phyloP scores from a whole-genome alignment of 352 stramenopile genomes.

The Globisporangium spiculum region DNA sequence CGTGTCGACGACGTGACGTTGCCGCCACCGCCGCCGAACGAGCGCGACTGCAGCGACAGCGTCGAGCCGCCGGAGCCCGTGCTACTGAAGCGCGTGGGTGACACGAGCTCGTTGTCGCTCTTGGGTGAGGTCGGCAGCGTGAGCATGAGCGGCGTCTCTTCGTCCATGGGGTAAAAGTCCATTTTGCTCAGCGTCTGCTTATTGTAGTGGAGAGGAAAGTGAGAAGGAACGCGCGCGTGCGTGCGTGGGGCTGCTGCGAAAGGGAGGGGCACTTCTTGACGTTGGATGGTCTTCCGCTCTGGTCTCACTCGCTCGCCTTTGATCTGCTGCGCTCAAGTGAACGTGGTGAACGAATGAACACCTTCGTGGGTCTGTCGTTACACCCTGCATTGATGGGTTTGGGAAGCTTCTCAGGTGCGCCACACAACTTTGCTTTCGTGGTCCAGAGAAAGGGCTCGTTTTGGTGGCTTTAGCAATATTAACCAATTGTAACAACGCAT shows the following conservation, averaged over 20 bases:
- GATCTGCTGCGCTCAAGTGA: not conserved
- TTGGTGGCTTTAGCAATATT: constrained; percentile 4
- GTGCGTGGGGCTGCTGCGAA: not conserved
- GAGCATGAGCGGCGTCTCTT: constrained; percentile 38
- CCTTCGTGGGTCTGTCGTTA: not conserved
- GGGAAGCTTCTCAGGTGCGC: constrained; percentile 4
- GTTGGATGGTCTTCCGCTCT: not conserved
- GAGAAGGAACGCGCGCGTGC: not conserved
- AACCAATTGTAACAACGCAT: not conserved
- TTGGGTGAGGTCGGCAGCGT: constrained; percentile 28
- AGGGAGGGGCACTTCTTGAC: not conserved
- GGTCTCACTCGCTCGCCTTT: not conserved
- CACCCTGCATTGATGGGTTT: not conserved
- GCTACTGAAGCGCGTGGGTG: constrained; percentile 19
- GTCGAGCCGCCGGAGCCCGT: constrained; percentile 9
- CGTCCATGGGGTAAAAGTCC: constrained; percentile 44
- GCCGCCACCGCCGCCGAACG: not conserved
- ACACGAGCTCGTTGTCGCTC: constrained; percentile 24
- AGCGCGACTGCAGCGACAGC: constrained; percentile 16
- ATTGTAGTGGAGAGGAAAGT: not conserved
- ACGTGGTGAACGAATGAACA: not conserved
- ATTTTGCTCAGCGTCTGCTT: constrained; percentile 17
- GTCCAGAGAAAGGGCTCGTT: not conserved
- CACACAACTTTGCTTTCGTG: constrained; percentile 3
- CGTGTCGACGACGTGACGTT: constrained; percentile 13